Conservation (phyloP, 495 filamentous ascomycete genomes). For the Podospora pseudopauciseta region DNA sequence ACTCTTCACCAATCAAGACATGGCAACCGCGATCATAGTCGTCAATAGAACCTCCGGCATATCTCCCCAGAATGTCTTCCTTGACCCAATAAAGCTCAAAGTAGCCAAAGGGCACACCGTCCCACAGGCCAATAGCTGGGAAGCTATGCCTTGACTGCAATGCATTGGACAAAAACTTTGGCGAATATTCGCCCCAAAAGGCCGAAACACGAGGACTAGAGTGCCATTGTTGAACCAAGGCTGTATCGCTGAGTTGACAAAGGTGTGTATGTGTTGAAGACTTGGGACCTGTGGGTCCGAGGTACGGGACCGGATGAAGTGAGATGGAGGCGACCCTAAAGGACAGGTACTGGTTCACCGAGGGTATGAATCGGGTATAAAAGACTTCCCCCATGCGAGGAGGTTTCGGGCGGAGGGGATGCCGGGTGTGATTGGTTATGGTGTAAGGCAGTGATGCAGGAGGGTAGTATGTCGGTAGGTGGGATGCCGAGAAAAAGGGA, state of each 20-base stretch:
- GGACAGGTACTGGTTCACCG: conserved; percentile 76
- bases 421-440: conserved; percentile 72
- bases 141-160: conserved; percentile 72
- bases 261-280: conserved; percentile 32
- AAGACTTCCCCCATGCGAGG: conserved; percentile 83
- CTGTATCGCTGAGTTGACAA: conserved; percentile 56
- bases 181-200: conserved; percentile 74
- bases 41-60: conserved; percentile 56
- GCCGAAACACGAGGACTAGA: conserved; percentile 76
- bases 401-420: conserved; percentile 86
- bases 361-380: conserved; percentile 83
- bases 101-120: conserved; percentile 92
- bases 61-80: conserved; percentile 72
- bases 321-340: conserved; percentile 74
- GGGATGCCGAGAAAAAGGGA: conserved; percentile 71
- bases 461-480: conserved; percentile 87
- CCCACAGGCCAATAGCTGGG: conserved; percentile 90
- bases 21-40: conserved; percentile 90
- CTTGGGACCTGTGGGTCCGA: conserved; percentile 48
- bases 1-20: conserved; percentile 86
- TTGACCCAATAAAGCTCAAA: conserved; percentile 99
- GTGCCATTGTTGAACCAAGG: conserved; percentile 87
- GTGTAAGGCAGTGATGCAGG: conserved; percentile 77
- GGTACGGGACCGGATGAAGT: conserved; percentile 48
- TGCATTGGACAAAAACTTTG: conserved; percentile 61